These are phyloP conservation scores for Babesia caballi DNA, from an alignment of 169 alveolate species.

Conservation along the genomic window DNA sequence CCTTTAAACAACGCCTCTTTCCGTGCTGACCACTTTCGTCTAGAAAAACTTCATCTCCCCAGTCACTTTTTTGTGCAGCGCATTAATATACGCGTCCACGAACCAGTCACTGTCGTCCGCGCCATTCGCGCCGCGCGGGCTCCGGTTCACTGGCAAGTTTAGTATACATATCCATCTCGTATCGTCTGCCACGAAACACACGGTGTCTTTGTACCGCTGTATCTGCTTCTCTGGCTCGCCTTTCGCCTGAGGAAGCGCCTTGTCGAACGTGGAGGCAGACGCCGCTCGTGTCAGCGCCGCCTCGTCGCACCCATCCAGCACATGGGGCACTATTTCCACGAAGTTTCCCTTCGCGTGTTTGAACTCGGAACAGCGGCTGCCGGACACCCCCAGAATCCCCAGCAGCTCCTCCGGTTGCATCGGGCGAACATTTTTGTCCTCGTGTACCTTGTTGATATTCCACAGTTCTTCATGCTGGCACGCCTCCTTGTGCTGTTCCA, in stretches of 20 bases:
- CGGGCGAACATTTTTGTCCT: neutral
- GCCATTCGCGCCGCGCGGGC: neutral
- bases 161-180: slow-evolving; percentile 43
- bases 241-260: neutral
- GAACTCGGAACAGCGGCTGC: slow-evolving; percentile 14
- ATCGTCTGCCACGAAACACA: slow-evolving; percentile 42
- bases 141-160: slow-evolving; percentile 11
- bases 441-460: neutral
- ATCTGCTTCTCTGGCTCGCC: neutral
- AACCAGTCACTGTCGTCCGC: neutral
- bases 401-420: slow-evolving; percentile 24
- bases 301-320: neutral
- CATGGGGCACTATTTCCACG: slow-evolving; percentile 3
- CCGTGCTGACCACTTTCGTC: too few relatives aligned
- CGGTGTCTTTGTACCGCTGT: slow-evolving; percentile 13
- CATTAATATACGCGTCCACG: slow-evolving; percentile 40
- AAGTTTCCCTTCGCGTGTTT: slow-evolving; percentile 7
- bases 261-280: neutral
- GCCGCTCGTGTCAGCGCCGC: neutral
- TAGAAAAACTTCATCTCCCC: slow-evolving; percentile 39
- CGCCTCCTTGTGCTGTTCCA: neutral
- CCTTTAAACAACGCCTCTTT: too few relatives aligned
- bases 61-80: slow-evolving; percentile 8
- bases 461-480: neutral
- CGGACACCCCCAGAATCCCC: slow-evolving; percentile 5